Base-by-base conservation (phyloP, 2,329 filamentous ascomycete genomes). In the Aspergillus hiratsukae region DNA sequence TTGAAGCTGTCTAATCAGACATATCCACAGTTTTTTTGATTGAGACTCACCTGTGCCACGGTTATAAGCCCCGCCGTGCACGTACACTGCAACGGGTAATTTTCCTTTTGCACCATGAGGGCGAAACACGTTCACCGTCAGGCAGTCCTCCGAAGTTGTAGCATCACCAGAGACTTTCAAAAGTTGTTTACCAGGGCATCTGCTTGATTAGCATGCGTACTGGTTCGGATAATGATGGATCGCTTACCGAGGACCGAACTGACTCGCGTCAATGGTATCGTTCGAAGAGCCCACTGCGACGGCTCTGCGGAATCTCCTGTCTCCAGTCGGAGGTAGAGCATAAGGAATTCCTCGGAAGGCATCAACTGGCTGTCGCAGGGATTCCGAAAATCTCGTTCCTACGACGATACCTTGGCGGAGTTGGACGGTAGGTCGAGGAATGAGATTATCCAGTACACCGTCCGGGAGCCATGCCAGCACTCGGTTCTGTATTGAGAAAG, bases 301-400 rank as follows among this genome's bases (percentile, higher is more conserved):
- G 0, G 78, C 66, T 3, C 68, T 74, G 5, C 69, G 71, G 58
- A 82, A 83, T 14, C 80, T 74, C 21, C 69, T 69, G n/a, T 80
- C 71, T 0, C 77, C 80, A 2, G 68, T 72, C 10, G 80, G 78
- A 3, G 78, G 75, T 2, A 76, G 63, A 0, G 77, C 79, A 58
- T 81, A 82, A 0, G 78, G 80, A 10, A 83, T 74, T 1, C 79
- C 78, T 0, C 78, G 67, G 60, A 83, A 83, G 5, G 69, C 69
- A 29, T 75, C 71, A 4, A 73, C 55, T 1, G 64, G 54, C n/a
- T 64, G 57, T 2, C 62, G 61, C 54, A 71, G 58, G n/a, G 55
- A 56, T 6, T 66, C 59, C 6, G 60, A 53, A 14, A 69, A 50
- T 9, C 58, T 63, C 4, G 58, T 67, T 17, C 72, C 72, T 6